A percentile compares a stretch with the other conserved stretches of the same genome.
Conservation (phyloP, 2,329 filamentous ascomycete genomes). For the Trichoderma sp. region DNA sequence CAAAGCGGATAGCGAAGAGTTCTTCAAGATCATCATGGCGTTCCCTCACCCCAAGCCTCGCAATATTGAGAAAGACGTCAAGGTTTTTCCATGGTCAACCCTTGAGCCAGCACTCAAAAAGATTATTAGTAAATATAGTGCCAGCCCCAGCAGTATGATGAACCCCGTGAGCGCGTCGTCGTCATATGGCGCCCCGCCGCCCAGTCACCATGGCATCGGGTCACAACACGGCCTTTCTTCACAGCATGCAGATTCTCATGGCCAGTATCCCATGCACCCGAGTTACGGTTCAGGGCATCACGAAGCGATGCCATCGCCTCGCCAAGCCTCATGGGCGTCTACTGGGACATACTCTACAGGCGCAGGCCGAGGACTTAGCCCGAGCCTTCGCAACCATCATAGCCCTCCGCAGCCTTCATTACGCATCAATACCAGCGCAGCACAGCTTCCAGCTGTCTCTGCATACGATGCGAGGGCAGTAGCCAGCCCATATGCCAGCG, state of each 20-base stretch:
- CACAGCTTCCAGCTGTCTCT: slow-evolving; percentile 46
- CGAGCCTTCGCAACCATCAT: slow-evolving; percentile 40
- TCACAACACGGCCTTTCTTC: slow-evolving; percentile 38
- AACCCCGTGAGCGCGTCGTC: slow-evolving; percentile 43
- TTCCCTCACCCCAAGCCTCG: slow-evolving; percentile 93
- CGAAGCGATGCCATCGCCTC: slow-evolving; percentile 57
- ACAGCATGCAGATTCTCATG: slow-evolving; percentile 40
- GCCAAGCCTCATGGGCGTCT: slow-evolving; percentile 53
- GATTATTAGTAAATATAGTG: slow-evolving; percentile 93
- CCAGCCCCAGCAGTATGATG: slow-evolving; percentile 50
- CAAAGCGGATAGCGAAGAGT: slow-evolving; percentile 90
- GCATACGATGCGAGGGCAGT: slow-evolving; percentile 46
- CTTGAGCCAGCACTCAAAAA: slow-evolving; percentile 88
- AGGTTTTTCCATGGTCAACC: slow-evolving; percentile 97
- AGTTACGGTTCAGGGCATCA: slow-evolving; percentile 42
- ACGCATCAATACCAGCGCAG: slow-evolving; percentile 43
- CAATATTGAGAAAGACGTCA: slow-evolving; percentile 99
- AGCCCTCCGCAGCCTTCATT: slow-evolving; percentile 45
- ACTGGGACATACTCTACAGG: slow-evolving; percentile 41
- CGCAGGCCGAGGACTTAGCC: slow-evolving; percentile 49
- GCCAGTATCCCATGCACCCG: slow-evolving; percentile 48
- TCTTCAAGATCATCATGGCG: slow-evolving; percentile 99
- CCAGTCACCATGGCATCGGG: slow-evolving; percentile 42
- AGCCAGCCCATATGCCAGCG: slow-evolving; percentile 45
- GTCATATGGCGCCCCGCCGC: slow-evolving; percentile 52